Evolutionary conservation across 1,139 yeast species (phyloP).

Genomic region (Candida mesenterica): DNA sequence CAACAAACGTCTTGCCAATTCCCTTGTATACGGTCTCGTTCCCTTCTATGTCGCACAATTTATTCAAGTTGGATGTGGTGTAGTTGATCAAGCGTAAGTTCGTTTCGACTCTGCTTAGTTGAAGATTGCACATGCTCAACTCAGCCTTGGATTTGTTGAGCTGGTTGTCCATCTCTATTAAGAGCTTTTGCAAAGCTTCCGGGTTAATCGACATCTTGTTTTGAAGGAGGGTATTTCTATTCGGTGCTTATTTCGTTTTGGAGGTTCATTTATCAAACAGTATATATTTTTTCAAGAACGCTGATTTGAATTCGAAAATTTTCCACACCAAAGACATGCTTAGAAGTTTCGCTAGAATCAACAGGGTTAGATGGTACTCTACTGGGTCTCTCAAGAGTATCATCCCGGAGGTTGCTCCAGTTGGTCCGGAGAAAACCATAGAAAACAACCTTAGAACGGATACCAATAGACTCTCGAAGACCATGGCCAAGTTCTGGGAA

Average conservation of each 20-base stretch:
- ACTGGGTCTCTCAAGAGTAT: slow-evolving; percentile 12
- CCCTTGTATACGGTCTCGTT: slow-evolving; percentile 75
- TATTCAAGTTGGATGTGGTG: slow-evolving; percentile 53
- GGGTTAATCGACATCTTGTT: slow-evolving; percentile 37
- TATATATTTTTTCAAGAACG: neutral
- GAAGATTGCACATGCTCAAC: slow-evolving; percentile 59
- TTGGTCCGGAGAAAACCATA: slow-evolving; percentile 42
- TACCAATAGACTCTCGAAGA: slow-evolving; percentile 69
- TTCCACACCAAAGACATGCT: slow-evolving; percentile 3
- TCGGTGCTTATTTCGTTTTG: neutral
- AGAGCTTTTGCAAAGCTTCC: slow-evolving; percentile 51
- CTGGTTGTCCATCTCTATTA: slow-evolving; percentile 65
- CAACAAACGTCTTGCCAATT: slow-evolving; percentile 72
- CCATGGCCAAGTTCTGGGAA: slow-evolving; percentile 83
- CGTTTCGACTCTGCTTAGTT: slow-evolving; percentile 54
- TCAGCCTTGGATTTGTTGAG: slow-evolving; percentile 62
- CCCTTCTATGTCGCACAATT: slow-evolving; percentile 30
- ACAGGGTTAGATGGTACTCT: slow-evolving; percentile 3
- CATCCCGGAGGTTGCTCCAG: slow-evolving; percentile 18
- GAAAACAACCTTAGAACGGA: slow-evolving; percentile 58
- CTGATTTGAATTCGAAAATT: slow-evolving; percentile 1
- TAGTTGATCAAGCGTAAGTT: slow-evolving; percentile 56
- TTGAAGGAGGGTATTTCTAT: no score
- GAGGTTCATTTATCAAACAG: slow-evolving; percentile 2
- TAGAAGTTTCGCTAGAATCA: slow-evolving; percentile 3